phyloP scores from a whole-genome alignment of 2,329 filamentous ascomycete species.

The Scedosporium minutisporum region DNA sequence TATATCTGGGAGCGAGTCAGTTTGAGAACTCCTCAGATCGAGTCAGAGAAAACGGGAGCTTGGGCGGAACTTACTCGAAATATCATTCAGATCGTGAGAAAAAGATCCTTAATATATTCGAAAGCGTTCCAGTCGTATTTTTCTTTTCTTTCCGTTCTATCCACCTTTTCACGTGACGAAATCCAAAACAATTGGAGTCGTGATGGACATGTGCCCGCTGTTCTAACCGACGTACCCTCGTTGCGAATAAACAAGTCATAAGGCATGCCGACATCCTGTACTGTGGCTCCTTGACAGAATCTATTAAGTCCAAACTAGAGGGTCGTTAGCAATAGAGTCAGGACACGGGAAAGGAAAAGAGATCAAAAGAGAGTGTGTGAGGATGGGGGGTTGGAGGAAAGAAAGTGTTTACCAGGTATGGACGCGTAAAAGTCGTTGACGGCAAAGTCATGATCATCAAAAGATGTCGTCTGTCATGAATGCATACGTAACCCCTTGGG shows the following conservation, averaged over 20 bases:
- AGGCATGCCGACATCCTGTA: not conserved
- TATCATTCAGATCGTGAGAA: not conserved
- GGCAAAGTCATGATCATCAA: slow-evolving; percentile 2
- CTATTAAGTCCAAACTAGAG: not conserved
- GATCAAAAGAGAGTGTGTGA: too few species aligned
- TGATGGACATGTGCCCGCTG: not conserved
- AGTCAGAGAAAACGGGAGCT: not conserved
- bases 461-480: not conserved
- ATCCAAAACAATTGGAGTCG: not conserved
- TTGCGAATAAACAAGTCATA: not conserved
- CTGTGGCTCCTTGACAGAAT: not conserved
- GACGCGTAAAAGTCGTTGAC: not conserved
- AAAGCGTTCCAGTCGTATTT: not conserved
- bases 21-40: not conserved
- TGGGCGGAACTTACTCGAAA: not conserved
- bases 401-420: not conserved
- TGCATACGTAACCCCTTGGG: slow-evolving; percentile 1
- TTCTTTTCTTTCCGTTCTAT: too few species aligned
- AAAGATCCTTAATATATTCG: not conserved
- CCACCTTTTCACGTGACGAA: not conserved
- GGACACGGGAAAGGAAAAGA: too few species aligned
- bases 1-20: not conserved
- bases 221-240: not conserved
- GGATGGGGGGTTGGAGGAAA: not conserved
- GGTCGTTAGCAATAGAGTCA: not conserved